A percentile compares a stretch with the other conserved stretches of the same genome.
These are phyloP conservation scores for Populus trichocarpa DNA, from an alignment of 441 rosid species.

Conservation along the genomic window DNA sequence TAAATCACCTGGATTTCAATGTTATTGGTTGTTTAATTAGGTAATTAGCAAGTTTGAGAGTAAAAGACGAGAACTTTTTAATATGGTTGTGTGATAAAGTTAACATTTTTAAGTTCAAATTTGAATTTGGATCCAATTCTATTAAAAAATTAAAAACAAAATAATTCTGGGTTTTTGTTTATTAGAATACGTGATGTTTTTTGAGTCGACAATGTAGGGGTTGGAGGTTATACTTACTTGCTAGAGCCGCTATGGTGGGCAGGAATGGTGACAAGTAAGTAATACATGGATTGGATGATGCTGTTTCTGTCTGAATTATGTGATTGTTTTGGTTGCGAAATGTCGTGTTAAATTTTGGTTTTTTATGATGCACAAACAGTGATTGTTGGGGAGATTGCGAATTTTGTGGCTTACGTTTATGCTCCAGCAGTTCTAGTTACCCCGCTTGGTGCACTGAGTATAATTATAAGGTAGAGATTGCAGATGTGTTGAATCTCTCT, in stretches of 20 bases:
- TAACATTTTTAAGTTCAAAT: slow-evolving; percentile 38
- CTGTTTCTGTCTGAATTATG: neutral
- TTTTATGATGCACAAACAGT: slow-evolving; percentile 38
- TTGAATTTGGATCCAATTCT: slow-evolving; percentile 53
- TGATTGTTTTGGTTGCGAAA: neutral
- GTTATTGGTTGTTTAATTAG: neutral
- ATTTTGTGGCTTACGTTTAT: slow-evolving; percentile 64
- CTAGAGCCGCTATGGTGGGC: slow-evolving; percentile 81
- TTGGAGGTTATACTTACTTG: slow-evolving; percentile 64
- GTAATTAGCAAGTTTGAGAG: neutral
- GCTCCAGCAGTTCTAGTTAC: slow-evolving; percentile 55
- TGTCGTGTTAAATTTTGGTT: neutral
- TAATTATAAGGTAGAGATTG: too few relatives aligned
- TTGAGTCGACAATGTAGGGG: slow-evolving; percentile 30
- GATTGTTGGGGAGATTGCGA: slow-evolving; percentile 67
- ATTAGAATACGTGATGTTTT: neutral
- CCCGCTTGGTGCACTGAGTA: too few relatives aligned
- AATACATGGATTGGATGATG: neutral
- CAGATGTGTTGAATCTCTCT: too few relatives aligned
- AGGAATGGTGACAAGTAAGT: slow-evolving; percentile 72
- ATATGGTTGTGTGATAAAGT: neutral
- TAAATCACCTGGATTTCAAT: neutral
- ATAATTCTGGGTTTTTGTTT: slow-evolving; percentile 65
- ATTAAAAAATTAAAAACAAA: slow-evolving; percentile 32
- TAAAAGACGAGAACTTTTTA: neutral